Base-by-base conservation (phyloP, 306 rosid species). In the Cucurbita pepo region DNA sequence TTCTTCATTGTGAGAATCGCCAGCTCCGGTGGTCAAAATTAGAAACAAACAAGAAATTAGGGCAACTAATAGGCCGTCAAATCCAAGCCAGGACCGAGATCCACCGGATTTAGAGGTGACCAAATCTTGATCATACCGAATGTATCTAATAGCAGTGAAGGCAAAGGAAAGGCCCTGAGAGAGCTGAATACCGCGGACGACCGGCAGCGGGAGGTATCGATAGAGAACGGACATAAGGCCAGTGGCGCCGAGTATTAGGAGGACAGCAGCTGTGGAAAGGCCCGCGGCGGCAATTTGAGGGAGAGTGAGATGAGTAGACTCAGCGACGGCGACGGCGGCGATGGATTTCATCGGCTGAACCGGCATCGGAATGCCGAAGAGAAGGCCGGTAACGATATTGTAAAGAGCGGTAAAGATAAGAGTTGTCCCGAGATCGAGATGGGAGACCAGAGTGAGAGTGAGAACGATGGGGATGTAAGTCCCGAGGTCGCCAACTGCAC, bases 331-430 rank as follows among this genome's bases (percentile, higher is more conserved):
- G 15, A 91, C 97, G 40, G 97, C 86, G 59, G 97, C 95, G 75
- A 91, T 91, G 76, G 97, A 91, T 56, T 91, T 91, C 97, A 91
- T 91, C 43, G 97, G 95, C 67, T 91, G 97, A n/a, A 88, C 97
- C 0, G 95, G 95, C 97, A 91, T 91, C 9, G 95, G 97, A 38
- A 91, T 83, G 45, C 95, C 95, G 74, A 91, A 91, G 81, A 91
- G 84, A 8, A 85, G 62, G 50, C 97, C 97, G 3, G 95, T 88
- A 82, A 71, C 75, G 82, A 88, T 81, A 82, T 91, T 91, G 86
- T 91, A 91, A 72, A 91, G 84, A 3, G 87, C 52, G 41, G 96
- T 90, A 84, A 90, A 90, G 84, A 83, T 1, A 16, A 90, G 88
- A 6, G 96, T 90, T 64, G 91, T 81, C 59, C 86, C 83, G 48